These are phyloP conservation scores for Patellaria atrata DNA, from an alignment of 495 filamentous ascomycete species.

Conservation along the genomic window DNA sequence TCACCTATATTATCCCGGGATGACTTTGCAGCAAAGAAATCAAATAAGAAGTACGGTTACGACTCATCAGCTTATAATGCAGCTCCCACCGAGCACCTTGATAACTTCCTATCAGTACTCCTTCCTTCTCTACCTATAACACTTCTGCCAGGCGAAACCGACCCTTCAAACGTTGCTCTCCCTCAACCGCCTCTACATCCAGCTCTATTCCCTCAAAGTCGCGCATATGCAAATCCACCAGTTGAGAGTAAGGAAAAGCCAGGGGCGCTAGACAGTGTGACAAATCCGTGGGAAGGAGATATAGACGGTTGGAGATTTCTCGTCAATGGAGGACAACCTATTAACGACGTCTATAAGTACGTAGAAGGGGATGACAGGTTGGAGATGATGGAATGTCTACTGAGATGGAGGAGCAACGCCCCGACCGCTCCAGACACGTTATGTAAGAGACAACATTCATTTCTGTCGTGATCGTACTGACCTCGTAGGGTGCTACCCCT, in stretches of 20 bases:
- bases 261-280: conserved; percentile 77
- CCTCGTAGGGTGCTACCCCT: conserved; percentile 75
- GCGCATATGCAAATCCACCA: conserved; percentile 47
- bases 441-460: conserved; percentile 42
- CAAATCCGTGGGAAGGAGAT: conserved; percentile 86
- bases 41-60: conserved; percentile 80
- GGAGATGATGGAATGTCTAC: conserved; percentile 79
- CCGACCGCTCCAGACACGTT: conserved; percentile 94
- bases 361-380: conserved; percentile 59
- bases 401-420: conserved; percentile 81
- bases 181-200: conserved; percentile 30
- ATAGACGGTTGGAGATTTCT: conserved; percentile 76
- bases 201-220: conserved; percentile 39
- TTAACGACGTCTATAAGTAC: conserved; percentile 89
- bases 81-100: conserved; percentile 64
- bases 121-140: conserved; percentile 42
- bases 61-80: conserved; percentile 79
- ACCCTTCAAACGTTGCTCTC: conserved; percentile 41
- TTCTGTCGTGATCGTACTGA: background rate
- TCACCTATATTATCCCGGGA: conserved; percentile 33
- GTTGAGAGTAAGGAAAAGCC: conserved; percentile 33
- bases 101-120: conserved; percentile 65
- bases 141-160: conserved; percentile 38
- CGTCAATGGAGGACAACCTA: conserved; percentile 77
- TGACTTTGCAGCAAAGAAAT: conserved; percentile 36